Evolutionary conservation across 1,284 basidiomycete species (phyloP), one percentile per base, ranked within the genome.

Genomic region (Marasmius fiardii): DNA sequence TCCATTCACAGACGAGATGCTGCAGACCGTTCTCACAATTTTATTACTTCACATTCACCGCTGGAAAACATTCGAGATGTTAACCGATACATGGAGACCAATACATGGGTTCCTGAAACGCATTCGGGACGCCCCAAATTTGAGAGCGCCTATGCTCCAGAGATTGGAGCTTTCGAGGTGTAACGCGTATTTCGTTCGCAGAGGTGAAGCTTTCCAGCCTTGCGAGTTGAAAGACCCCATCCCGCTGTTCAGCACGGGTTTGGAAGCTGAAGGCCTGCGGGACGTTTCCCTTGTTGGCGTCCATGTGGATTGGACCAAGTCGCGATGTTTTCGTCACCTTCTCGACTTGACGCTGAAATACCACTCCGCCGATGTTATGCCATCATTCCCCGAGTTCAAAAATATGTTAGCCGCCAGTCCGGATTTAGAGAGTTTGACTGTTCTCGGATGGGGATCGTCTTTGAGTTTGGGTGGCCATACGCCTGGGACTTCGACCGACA

Each of bases 71-170:
- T 52, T 83, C 45, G 74, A 78, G 53, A 65, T 84, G 23, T 65
- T 80, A 43, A 74, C 79, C 1, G 81, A 83, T 57, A 83, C 79
- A 3, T 84, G 82, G 82, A 69, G 69, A 4, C 81, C 82, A 12
- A 75, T 83, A 6, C 76, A 75, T 60, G 67, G 72, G 4, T 81
- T 84, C 60, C 71, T 84, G 7, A 68, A 67, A 44, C 68, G 67
- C 44, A 74, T 41, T 20, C 16, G 20, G 16, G 20, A 16, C 39
- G n/a, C 16, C 39, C n/a, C 74, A 3, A 63, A 63, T 6, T 59
- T 63, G 16, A 62, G 66, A 2, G 68, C 70, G 0, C 74, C 74
- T 1, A 58, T 66, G 39, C 65, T 83, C 1, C 65, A 74, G 50
- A 64, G 61, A 1, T 58, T 83, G n/a, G 70, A 70, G 3, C 69